Evolutionary conservation across 306 rosid genomes (phyloP).

Genomic region (Amphicarpaea edgeworthii): DNA sequence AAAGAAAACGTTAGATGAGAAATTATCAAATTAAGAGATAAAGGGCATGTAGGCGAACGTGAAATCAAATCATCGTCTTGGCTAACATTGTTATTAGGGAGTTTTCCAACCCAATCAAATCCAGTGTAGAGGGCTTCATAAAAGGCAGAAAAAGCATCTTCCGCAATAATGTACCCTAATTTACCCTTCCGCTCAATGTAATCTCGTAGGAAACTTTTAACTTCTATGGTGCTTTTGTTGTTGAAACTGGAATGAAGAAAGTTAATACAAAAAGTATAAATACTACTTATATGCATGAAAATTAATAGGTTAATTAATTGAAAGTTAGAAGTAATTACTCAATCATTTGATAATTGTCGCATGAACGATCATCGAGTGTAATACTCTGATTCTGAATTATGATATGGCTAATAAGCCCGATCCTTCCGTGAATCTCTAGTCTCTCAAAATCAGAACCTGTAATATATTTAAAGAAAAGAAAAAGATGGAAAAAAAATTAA

Average conservation of each 20-base stretch:
- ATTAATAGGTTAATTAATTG: no score
- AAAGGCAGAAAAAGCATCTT: constrained; percentile 62
- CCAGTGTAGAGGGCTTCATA: constrained; percentile 74
- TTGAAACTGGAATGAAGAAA: constrained; percentile 54
- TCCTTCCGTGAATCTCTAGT: constrained; percentile 82
- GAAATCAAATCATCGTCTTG: neutral
- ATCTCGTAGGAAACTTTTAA: constrained; percentile 54
- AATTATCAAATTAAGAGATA: neutral
- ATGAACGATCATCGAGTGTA: constrained; percentile 35
- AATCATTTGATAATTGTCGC: constrained; percentile 46
- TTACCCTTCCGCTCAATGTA: constrained; percentile 53
- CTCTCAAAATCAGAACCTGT: constrained; percentile 54
- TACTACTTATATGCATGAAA: no score
- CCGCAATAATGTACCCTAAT: constrained; percentile 53
- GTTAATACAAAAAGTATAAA: neutral
- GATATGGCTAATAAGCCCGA: constrained; percentile 71
- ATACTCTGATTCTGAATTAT: constrained; percentile 40
- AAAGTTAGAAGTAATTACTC: constrained; percentile 58
- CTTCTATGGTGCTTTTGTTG: constrained; percentile 48
- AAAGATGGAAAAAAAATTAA: no score
- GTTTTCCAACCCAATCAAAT: constrained; percentile 54
- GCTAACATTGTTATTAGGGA: constrained; percentile 32
- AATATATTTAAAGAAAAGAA: neutral
- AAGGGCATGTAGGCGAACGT: neutral
- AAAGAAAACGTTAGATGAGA: neutral